Evolutionary conservation across 2,329 filamentous ascomycete genomes (phyloP).

Genomic region (Penicillium sp.): DNA sequence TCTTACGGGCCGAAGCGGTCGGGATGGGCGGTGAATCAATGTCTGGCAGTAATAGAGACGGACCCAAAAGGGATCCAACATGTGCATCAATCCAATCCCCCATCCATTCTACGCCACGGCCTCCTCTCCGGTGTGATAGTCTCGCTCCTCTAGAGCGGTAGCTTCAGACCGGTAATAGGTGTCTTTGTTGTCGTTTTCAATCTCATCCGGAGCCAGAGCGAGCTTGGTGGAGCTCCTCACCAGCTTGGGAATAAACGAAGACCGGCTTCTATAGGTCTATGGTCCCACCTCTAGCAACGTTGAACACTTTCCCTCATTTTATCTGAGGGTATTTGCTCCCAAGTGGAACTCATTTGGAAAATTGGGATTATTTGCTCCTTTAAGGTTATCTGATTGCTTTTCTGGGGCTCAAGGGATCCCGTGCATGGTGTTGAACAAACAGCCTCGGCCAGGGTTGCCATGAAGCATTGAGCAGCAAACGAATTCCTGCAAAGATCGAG

Average conservation of each 20-base stretch:
- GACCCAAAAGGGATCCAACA: conserved; percentile 24
- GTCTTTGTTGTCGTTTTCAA: not conserved
- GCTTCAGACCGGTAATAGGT: not conserved
- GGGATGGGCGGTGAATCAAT: conserved; percentile 9
- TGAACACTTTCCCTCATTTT: too few relatives aligned
- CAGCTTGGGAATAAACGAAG: conserved; percentile 5
- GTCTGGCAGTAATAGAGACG: conserved; percentile 16
- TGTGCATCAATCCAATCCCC: conserved; percentile 17
- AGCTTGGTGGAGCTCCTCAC: too few relatives aligned
- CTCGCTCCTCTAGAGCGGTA: not conserved
- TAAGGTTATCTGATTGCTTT: too few relatives aligned
- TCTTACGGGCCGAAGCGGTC: conserved; percentile 9
- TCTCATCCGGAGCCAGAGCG: too few relatives aligned
- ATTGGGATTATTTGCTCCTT: too few relatives aligned
- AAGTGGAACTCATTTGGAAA: too few relatives aligned
- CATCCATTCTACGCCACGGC: conserved; percentile 5
- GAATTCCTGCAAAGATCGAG: not conserved
- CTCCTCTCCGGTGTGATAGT: not conserved
- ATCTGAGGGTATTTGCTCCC: too few relatives aligned
- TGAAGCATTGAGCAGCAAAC: not conserved
- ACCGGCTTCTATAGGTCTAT: conserved; percentile 8
- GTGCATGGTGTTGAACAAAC: too few relatives aligned
- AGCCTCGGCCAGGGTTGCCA: not conserved
- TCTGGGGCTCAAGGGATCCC: not conserved
- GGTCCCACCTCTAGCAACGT: not conserved